Evolutionary conservation across 106 monocot genomes (phyloP).

Genomic region (Apostasia shenzhenica): DNA sequence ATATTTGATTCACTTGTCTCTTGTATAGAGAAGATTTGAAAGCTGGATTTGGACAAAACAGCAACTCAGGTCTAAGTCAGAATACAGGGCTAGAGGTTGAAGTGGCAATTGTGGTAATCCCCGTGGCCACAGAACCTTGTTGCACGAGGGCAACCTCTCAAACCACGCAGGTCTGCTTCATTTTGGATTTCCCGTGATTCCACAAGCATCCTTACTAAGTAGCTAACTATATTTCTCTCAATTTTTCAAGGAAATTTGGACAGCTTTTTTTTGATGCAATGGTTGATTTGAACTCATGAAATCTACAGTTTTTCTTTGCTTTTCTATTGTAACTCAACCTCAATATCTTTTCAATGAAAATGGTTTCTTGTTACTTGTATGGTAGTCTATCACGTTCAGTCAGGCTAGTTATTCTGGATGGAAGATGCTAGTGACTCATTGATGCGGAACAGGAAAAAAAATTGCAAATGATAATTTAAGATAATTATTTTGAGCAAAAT

Average conservation of each 20-base stretch:
- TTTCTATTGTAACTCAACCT: no score
- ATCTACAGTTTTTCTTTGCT: no score
- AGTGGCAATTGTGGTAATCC: conserved; percentile 26
- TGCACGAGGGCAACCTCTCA: conserved; percentile 16
- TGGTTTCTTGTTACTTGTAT: no score
- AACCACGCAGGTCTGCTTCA: conserved; percentile 25
- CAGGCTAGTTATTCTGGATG: no score
- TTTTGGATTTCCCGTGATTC: neutral
- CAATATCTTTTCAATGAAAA: no score
- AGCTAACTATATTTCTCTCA: neutral
- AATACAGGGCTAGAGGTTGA: conserved; percentile 23
- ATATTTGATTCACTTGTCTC: neutral
- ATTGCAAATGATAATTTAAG: no score
- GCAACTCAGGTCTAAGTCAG: conserved; percentile 14
- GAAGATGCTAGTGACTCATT: no score
- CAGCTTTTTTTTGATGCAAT: neutral
- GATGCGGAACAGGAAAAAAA: no score
- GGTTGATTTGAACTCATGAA: conserved; percentile 5
- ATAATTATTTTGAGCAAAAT: no score
- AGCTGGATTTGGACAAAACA: conserved; percentile 35
- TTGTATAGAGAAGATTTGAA: conserved; percentile 30
- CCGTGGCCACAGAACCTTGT: conserved; percentile 13
- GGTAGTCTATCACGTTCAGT: no score
- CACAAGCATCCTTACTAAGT: neutral
- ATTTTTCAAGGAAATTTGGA: neutral